Evolutionary conservation across 352 stramenopile genomes (phyloP), one percentile per base, ranked within the genome.

Genomic region (Pythium aquatile): DNA sequence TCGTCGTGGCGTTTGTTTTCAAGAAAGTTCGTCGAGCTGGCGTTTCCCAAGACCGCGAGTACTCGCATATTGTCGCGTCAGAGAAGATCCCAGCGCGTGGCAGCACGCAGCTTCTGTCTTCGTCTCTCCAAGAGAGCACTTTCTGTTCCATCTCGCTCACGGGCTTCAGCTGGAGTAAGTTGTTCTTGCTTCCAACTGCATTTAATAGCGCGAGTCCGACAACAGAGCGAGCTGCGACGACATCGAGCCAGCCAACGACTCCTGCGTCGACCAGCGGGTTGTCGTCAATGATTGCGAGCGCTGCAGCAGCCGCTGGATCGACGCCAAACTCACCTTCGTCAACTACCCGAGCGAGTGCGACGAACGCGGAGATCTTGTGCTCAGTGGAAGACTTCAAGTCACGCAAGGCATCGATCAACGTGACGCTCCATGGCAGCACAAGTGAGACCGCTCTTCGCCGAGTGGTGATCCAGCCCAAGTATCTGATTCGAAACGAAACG

Each of bases 141-240:
- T 93, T 80, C 55, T 91, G 84, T 55, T 85, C 83, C 0, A 75
- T 95, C 10, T 93, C 86, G 1, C 81, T 95, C 47, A 91, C 81
- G 9, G 79, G 78, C 0, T 88, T 86, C 42, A 91, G 75, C 63
- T 95, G 86, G 86, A 93, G 81, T 67, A 85, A 84, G 32, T 66
- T 93, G 0, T 89, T 93, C 39, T 66, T 79, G 44, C 62, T 93
- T 10, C 79, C 78, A 5, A 78, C 51, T 2, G 58, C 66, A 0
- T 75, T 83, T 28, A 68, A 70, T 9, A 32, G n/a, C 8, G 42
- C 29, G 1, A 49, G 16, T 24, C 4, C 30, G 13, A 26, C 8
- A 16, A 11, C 30, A 3, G 48, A 28, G 11, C 24, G 28, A 57
- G n/a, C 44, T n/a, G 37, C 7, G 2, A 35, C 20, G 0, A 49